Conservation (phyloP, 2,329 filamentous ascomycete species). For the Fusarium setosum region DNA sequence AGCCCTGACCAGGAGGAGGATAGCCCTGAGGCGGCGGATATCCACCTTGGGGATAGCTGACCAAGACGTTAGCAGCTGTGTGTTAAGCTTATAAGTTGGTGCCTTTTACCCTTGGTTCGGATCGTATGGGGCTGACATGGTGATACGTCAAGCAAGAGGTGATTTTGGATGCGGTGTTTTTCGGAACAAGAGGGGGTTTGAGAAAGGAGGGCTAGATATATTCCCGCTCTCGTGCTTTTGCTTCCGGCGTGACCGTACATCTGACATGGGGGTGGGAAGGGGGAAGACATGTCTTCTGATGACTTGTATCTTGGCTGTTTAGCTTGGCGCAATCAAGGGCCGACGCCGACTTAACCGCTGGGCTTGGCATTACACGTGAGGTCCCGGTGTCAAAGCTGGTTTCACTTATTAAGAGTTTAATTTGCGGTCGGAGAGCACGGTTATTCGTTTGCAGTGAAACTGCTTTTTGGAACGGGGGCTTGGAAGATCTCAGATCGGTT, state of each 20-base stretch:
- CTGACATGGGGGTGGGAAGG: neutral
- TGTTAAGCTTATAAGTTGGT: neutral
- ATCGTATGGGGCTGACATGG: slow-evolving; percentile 32
- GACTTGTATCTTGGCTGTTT: slow-evolving; percentile 34
- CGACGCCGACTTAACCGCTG: slow-evolving; percentile 35
- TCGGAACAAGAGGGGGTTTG: neutral
- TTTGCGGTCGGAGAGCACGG: neutral
- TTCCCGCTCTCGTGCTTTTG: neutral
- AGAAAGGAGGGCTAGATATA: slow-evolving; percentile 22
- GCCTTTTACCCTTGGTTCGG: slow-evolving; percentile 24
- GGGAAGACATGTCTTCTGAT: slow-evolving; percentile 10
- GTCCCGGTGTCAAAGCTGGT: neutral
- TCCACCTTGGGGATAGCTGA: slow-evolving; percentile 28
- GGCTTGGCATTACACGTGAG: slow-evolving; percentile 21
- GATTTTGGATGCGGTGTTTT: neutral
- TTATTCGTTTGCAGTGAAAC: too few species aligned
- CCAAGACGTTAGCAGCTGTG: slow-evolving; percentile 1
- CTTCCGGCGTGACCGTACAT: neutral
- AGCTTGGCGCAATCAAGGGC: slow-evolving; percentile 33
- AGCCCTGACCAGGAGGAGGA: slow-evolving; percentile 41
- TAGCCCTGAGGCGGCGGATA: slow-evolving; percentile 43
- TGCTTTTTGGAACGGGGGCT: too few species aligned
- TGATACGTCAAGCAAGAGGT: neutral
- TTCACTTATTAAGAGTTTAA: neutral
- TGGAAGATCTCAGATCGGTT: slow-evolving; percentile 11